Base-by-base conservation (phyloP, 495 filamentous ascomycete genomes). In the Annulohypoxylon stygium region DNA sequence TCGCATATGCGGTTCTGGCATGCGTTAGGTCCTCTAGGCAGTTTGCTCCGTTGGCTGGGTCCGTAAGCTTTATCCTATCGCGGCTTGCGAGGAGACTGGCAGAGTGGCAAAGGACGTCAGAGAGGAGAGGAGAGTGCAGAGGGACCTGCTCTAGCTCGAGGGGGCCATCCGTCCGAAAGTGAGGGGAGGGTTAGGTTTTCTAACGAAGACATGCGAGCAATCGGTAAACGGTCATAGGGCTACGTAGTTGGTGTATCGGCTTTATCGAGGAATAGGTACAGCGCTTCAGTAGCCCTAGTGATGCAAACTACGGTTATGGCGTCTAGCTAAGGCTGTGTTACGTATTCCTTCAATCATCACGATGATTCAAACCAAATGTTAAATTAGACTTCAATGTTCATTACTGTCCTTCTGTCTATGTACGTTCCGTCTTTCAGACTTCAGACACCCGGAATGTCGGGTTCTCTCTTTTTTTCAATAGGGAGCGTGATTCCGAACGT, bases 151-250 rank as follows among this genome's bases (percentile, higher is more conserved):
- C 55, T 74, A 69, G 71, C 57, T 69, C 61, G 71, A 54, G 59
- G 47, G 65, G 71, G 60, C 34, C 51, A 51, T 8, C 33, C 43
- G 69, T 51, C 67, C 67, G 60, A 34, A 70, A 60, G 25, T 45
- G 65, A 68, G 59, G 60, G 25, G 57, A 58, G 61, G 61, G 66
- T 69, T 69, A 69, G 71, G 71, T 74, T 73, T 47, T 41, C n/a
- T 53, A 20, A 74, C 61, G 53, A 36, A 11, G 36, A n/a, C 18
- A 34, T n/a, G 59, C 43, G 8, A 25, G 23, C 9, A 30, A 30
- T 30, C 30, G 3, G 30, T 30, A 4, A 36, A 11, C 9, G 61
- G 47, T 43, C 64, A 59, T 68, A 51, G 37, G 64, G 70, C 70
- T 67, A 54, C 47, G 47, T 60, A 25, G 50, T 23, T 57, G 26